Evolutionary conservation across 495 filamentous ascomycete species (phyloP).

Genomic region (Aspergillus carlsbadensis): DNA sequence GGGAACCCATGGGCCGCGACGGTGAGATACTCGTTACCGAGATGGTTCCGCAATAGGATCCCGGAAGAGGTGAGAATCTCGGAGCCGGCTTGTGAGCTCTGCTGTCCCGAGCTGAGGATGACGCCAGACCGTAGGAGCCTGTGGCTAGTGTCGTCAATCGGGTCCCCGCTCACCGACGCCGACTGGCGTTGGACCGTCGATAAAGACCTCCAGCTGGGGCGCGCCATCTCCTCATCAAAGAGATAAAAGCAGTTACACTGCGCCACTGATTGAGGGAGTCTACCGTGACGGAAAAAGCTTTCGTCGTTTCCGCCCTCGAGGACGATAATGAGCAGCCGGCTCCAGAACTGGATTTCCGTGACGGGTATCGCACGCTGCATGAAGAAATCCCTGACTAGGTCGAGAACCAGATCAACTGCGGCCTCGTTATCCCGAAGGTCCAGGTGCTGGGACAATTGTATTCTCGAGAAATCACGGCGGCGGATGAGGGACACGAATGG

Average conservation of each 20-base stretch:
- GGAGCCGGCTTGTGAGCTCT: neutral
- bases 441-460: neutral
- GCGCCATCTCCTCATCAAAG: neutral
- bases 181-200: neutral
- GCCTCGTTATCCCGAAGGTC: constrained; percentile 8
- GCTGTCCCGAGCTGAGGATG: neutral
- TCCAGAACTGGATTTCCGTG: constrained; percentile 14
- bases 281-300: too few species aligned
- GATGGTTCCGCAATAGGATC: neutral
- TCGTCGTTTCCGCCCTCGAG: neutral
- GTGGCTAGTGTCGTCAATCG: neutral
- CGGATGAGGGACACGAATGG: neutral
- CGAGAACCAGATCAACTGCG: constrained; percentile 1
- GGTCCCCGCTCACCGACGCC: neutral
- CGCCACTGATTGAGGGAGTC: constrained; percentile 3
- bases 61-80: neutral
- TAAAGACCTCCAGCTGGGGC: neutral
- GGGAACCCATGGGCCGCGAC: constrained; percentile 8
- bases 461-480: neutral
- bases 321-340: constrained; percentile 2
- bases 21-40: constrained; percentile 1
- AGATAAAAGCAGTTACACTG: constrained; percentile 2
- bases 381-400: constrained; percentile 10
- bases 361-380: neutral
- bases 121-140: neutral